Conservation (phyloP, 345 rosid genomes). For the Anastatica hierochuntica region DNA sequence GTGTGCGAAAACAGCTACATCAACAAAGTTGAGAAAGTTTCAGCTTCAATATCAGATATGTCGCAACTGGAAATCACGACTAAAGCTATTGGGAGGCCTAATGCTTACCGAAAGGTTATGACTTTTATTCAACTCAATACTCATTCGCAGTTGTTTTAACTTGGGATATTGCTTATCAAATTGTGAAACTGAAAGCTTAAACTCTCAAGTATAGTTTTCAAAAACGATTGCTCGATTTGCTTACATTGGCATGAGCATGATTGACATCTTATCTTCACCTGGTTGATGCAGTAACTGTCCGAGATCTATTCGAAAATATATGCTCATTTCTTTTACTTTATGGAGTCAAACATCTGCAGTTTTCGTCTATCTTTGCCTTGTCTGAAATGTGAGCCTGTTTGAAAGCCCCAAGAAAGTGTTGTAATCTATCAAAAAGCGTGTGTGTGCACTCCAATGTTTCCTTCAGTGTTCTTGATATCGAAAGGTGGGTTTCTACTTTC, state of each 20-base stretch:
- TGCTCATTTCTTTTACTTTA: slow-evolving; percentile 28
- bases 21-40: too few relatives aligned
- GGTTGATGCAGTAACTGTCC: slow-evolving; percentile 56
- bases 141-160: slow-evolving; percentile 1
- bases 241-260: background rate
- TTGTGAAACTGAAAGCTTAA: background rate
- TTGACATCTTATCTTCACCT: slow-evolving; percentile 22
- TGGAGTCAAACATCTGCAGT: background rate
- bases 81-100: slow-evolving; percentile 74
- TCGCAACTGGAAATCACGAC: slow-evolving; percentile 64
- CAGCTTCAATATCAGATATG: slow-evolving; percentile 77
- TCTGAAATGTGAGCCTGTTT: background rate
- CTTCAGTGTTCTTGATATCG: slow-evolving; percentile 59
- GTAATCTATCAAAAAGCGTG: slow-evolving; percentile 58
- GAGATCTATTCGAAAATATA: slow-evolving; percentile 65
- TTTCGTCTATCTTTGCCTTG: background rate
- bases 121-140: background rate
- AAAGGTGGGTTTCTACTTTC: slow-evolving; percentile 44
- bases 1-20: too few relatives aligned
- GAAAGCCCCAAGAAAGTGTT: slow-evolving; percentile 76
- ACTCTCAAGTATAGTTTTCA: background rate
- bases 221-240: too few relatives aligned
- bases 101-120: slow-evolving; percentile 76
- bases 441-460: slow-evolving; percentile 58
- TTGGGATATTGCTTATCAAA: slow-evolving; percentile 15